phyloP scores from a whole-genome alignment of 805 yeast species.

The Kodamaea fukazawae region DNA sequence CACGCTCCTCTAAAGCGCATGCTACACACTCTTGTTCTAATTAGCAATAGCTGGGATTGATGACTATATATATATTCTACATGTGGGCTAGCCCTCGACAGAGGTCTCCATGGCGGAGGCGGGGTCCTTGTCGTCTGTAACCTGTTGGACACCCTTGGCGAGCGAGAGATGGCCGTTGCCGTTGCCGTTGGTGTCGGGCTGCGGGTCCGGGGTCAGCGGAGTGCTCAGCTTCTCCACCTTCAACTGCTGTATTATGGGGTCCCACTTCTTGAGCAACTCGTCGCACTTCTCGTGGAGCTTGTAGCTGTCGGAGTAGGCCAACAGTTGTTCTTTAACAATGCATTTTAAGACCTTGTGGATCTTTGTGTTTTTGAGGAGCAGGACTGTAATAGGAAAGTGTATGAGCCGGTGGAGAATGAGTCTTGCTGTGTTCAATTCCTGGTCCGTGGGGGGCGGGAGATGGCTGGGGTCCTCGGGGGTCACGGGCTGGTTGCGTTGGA shows the following conservation, averaged over 20 bases:
- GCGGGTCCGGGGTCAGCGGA: constrained; percentile 7
- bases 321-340: constrained; percentile 37
- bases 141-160: too few species aligned
- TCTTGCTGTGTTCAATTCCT: constrained; percentile 42
- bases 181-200: neutral
- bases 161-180: too few species aligned
- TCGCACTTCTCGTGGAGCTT: constrained; percentile 45
- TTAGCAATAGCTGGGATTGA: too few species aligned
- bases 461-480: constrained; percentile 35
- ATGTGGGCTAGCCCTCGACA: constrained; percentile 1
- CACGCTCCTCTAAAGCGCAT: too few species aligned
- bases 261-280: constrained; percentile 43
- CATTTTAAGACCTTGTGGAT: constrained; percentile 53
- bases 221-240: constrained; percentile 27
- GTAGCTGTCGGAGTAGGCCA: constrained; percentile 44
- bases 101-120: constrained; percentile 2
- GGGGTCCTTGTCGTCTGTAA: too few species aligned
- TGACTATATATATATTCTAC: too few species aligned
- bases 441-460: constrained; percentile 41
- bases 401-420: constrained; percentile 40
- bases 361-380: constrained; percentile 43
- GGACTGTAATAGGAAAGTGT: constrained; percentile 40
- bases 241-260: constrained; percentile 31
- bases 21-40: too few species aligned
- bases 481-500: constrained; percentile 43